Percentiles rank a stretch among this genome's conserved stretches.
phyloP scores from a whole-genome alignment of 2,329 filamentous ascomycete genomes.

The Scleromitrula shiraiana region DNA sequence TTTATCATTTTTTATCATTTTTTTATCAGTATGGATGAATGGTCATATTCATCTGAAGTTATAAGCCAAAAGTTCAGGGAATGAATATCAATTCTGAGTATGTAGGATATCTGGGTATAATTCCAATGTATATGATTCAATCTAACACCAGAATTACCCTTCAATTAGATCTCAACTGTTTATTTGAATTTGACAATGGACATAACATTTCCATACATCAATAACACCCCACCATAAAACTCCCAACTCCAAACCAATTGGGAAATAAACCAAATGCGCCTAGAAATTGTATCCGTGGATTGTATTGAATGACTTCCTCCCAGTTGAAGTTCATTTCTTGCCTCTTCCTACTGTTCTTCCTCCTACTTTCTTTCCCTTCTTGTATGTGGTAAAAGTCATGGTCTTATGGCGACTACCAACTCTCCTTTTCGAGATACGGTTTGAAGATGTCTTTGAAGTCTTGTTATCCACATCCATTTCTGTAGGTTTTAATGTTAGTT shows the following conservation, averaged over 20 bases:
- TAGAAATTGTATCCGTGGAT: too few species aligned
- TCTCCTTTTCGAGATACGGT: slow-evolving; percentile 49
- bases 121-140: too few species aligned
- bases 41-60: too few species aligned
- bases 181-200: neutral
- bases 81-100: too few species aligned
- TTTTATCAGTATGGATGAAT: too few species aligned
- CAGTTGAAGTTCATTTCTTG: neutral
- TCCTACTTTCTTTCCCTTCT: slow-evolving; percentile 40
- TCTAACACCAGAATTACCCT: too few species aligned
- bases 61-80: too few species aligned
- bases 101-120: too few species aligned
- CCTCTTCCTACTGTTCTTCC: slow-evolving; percentile 8
- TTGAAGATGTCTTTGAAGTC: slow-evolving; percentile 30
- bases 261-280: slow-evolving; percentile 6
- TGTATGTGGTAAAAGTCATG: slow-evolving; percentile 54
- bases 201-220: neutral
- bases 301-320: too few species aligned
- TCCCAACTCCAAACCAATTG: neutral
- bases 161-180: too few species aligned
- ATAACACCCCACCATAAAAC: neutral
- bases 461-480: slow-evolving; percentile 50
- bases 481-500: slow-evolving; percentile 12
- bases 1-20: too few species aligned
- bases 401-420: slow-evolving; percentile 39